These are phyloP conservation scores for Torulaspora franciscae DNA, from an alignment of 805 yeast species.

Conservation along the genomic window DNA sequence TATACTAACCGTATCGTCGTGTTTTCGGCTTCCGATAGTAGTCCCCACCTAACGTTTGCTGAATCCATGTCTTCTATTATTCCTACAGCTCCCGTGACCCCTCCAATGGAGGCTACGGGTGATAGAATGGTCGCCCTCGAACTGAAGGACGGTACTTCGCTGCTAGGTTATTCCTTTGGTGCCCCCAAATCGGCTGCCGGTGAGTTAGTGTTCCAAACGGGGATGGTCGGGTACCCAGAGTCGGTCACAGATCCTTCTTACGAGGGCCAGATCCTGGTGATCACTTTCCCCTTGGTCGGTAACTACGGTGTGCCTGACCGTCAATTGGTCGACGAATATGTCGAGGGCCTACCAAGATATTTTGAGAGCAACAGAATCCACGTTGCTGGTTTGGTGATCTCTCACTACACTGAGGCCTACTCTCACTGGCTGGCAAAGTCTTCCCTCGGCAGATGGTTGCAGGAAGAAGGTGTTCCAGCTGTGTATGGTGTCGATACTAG, in stretches of 20 bases:
- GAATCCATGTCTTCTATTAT: constrained; percentile 37
- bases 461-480: constrained; percentile 89
- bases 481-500: constrained; percentile 97
- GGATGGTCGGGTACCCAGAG: constrained; percentile 99
- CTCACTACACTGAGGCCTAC: constrained; percentile 93
- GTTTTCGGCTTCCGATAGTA: constrained; percentile 2
- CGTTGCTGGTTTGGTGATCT: constrained; percentile 93
- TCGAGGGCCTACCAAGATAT: constrained; percentile 76
- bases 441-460: constrained; percentile 89
- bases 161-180: constrained; percentile 97
- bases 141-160: constrained; percentile 75
- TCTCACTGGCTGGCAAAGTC: constrained; percentile 92
- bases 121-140: constrained; percentile 84
- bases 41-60: constrained; percentile 7
- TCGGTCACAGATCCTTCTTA: constrained; percentile 97
- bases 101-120: constrained; percentile 79
- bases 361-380: constrained; percentile 92
- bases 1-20: not conserved
- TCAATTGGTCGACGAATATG: constrained; percentile 63
- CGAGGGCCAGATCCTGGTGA: constrained; percentile 93
- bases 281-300: constrained; percentile 95
- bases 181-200: constrained; percentile 86
- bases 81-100: constrained; percentile 80
- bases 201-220: constrained; percentile 98
- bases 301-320: constrained; percentile 99